Conservation (phyloP, 116 monocot species). For the Trichopus zeylanicus region DNA sequence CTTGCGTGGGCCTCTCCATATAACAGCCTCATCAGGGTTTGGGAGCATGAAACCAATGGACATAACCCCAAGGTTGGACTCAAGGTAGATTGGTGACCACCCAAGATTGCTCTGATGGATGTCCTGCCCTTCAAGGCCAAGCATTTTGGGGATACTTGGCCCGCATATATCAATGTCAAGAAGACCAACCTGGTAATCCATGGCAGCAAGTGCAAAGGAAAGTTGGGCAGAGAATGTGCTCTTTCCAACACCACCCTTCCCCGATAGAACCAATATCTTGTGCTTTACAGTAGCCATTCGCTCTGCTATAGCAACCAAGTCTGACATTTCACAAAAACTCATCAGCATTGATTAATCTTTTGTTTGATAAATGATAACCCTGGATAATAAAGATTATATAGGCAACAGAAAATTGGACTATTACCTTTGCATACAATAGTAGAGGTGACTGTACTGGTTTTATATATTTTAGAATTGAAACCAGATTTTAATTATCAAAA, state of each 20-base stretch:
- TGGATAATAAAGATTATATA: too few species aligned
- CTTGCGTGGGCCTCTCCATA: constrained; percentile 93
- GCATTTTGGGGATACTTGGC: constrained; percentile 95
- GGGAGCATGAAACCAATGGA: constrained; percentile 99
- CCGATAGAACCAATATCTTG: constrained; percentile 86
- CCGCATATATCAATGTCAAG: constrained; percentile 93
- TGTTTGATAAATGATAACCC: not conserved
- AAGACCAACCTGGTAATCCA: constrained; percentile 71
- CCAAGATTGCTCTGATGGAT: constrained; percentile 93
- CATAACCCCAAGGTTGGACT: constrained; percentile 93
- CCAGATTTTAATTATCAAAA: too few species aligned
- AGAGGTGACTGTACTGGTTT: too few species aligned
- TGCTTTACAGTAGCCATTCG: constrained; percentile 89
- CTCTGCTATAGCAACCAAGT: constrained; percentile 82
- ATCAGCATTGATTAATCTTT: not conserved
- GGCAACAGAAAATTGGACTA: too few species aligned
- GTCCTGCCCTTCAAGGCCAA: constrained; percentile 90
- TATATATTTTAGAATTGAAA: too few species aligned
- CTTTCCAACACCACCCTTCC: constrained; percentile 95
- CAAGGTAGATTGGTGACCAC: constrained; percentile 85
- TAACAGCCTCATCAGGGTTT: constrained; percentile 85
- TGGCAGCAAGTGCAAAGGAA: constrained; percentile 65
- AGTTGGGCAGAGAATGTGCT: constrained; percentile 95
- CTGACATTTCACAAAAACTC: constrained; percentile 17
- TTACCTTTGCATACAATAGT: too few species aligned